Conservation (phyloP, 225 moss, liverwort and hornwort species). For the Polytrichum commune region DNA sequence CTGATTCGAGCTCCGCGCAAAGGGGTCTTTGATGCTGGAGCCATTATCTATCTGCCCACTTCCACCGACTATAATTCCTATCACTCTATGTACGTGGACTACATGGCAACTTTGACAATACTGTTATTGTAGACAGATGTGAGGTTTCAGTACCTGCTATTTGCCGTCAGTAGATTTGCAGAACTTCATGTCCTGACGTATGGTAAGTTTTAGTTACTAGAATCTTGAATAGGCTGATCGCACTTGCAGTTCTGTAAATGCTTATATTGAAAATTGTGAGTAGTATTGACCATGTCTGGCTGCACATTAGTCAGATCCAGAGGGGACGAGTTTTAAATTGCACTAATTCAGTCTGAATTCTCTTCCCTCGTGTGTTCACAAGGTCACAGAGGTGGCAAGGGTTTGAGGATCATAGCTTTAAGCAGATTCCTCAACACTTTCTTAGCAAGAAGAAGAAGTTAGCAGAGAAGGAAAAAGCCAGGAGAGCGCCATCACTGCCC, state of each 20-base stretch:
- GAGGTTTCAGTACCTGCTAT: too few relatives aligned
- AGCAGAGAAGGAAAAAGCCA: conserved; percentile 13
- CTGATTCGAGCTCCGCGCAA: conserved; percentile 65
- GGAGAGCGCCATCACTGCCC: background rate
- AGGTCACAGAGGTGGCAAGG: conserved; percentile 59
- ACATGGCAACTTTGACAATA: too few relatives aligned
- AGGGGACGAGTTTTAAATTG: background rate
- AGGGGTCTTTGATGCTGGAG: conserved; percentile 74
- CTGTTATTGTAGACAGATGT: too few relatives aligned
- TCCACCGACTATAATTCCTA: conserved; percentile 57
- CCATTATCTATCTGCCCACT: conserved; percentile 59
- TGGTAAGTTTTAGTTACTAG: too few relatives aligned
- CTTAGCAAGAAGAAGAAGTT: conserved; percentile 14
- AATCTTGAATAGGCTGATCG: too few relatives aligned
- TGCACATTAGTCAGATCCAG: too few relatives aligned
- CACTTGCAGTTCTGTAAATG: too few relatives aligned
- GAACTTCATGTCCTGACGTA: too few relatives aligned
- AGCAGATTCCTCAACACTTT: conserved; percentile 28
- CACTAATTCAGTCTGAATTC: background rate
- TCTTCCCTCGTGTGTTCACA: background rate
- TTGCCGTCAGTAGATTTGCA: too few relatives aligned
- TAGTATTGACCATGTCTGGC: too few relatives aligned
- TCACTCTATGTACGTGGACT: conserved; percentile 41
- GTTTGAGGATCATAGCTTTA: conserved; percentile 44
- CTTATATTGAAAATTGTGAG: too few relatives aligned